Conservation (phyloP, 257 asterid genomes). For the Fraxinus quadrangulata region DNA sequence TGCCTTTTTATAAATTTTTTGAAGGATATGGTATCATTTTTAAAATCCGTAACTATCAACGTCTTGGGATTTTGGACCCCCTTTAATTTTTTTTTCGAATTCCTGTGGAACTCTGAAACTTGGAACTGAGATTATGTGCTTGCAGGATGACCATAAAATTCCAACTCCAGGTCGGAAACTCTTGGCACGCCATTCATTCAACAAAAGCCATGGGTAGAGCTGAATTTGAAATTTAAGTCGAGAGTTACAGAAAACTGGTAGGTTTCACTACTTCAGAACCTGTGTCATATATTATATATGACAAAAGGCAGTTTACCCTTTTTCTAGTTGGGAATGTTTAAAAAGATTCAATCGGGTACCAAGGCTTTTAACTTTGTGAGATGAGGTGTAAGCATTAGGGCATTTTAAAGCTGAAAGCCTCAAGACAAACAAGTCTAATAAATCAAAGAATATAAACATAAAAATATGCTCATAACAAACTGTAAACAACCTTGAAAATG, state of each 20-base stretch:
- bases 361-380: background rate
- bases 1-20: background rate
- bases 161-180: slow-evolving; percentile 64
- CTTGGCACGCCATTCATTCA: slow-evolving; percentile 74
- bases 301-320: background rate
- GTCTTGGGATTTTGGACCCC: background rate
- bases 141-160: slow-evolving; percentile 75
- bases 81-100: background rate
- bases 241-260: slow-evolving; percentile 36
- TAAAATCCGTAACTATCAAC: background rate
- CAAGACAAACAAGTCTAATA: background rate
- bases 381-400: background rate
- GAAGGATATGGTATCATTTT: background rate
- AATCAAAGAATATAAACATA: no score
- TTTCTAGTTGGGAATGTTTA: background rate
- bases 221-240: slow-evolving; percentile 32
- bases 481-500: background rate
- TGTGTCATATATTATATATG: background rate
- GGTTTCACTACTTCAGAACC: slow-evolving; percentile 21
- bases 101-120: slow-evolving; percentile 28
- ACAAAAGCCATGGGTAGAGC: slow-evolving; percentile 69
- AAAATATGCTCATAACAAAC: background rate
- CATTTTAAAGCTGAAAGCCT: background rate
- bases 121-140: slow-evolving; percentile 37
- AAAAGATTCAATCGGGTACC: background rate